These are phyloP conservation scores for Sicyos baderoa DNA, from an alignment of 306 rosid genomes.

Conservation along the genomic window DNA sequence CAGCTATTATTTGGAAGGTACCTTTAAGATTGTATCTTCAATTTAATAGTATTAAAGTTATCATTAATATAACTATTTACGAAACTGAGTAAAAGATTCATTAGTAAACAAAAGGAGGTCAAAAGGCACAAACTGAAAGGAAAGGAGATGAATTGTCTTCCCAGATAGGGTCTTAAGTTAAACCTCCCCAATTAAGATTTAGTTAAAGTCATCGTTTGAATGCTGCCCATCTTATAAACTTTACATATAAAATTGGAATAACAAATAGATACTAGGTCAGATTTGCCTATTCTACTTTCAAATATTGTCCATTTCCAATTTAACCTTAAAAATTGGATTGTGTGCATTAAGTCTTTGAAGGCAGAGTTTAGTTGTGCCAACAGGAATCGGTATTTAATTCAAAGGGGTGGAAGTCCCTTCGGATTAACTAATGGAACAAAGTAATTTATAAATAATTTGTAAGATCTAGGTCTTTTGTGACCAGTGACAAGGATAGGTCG, in stretches of 20 bases:
- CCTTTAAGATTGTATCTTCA: conserved; percentile 15
- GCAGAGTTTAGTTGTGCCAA: not conserved
- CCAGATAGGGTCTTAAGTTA: not conserved
- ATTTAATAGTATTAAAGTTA: not conserved
- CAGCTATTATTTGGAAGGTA: conserved; percentile 94
- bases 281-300: not conserved
- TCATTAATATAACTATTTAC: not conserved
- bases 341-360: not conserved
- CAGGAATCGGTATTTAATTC: not conserved
- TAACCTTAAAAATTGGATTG: not conserved
- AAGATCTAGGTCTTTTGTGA: not conserved
- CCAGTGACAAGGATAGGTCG: not conserved
- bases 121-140: not conserved
- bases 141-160: not conserved
- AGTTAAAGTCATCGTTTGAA: not conserved
- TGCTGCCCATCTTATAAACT: not conserved
- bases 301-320: not conserved
- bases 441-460: not conserved
- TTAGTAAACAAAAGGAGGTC: not conserved
- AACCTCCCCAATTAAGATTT: not conserved
- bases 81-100: not conserved
- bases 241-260: not conserved
- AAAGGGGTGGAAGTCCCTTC: not conserved
- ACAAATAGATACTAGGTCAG: not conserved
- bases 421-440: not conserved